Conservation (phyloP, 2,329 filamentous ascomycete species). For the Apiospora sp. region DNA sequence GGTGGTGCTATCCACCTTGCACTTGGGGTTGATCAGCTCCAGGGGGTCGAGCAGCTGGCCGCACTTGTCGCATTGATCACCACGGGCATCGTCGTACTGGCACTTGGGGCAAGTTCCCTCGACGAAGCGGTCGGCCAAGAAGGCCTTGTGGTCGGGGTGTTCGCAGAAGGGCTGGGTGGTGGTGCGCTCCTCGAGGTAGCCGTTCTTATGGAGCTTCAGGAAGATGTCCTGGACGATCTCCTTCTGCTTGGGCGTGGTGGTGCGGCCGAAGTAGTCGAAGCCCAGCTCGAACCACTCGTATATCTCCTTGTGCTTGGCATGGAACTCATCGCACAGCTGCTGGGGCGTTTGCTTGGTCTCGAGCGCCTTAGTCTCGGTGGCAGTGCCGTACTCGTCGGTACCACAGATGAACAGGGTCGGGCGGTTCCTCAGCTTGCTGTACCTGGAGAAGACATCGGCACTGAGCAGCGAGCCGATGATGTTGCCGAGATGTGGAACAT, state of each 20-base stretch:
- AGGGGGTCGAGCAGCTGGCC: constrained; percentile 46
- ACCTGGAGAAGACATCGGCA: constrained; percentile 86
- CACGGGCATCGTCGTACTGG: constrained; percentile 69
- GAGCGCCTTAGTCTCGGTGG: constrained; percentile 93
- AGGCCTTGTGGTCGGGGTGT: constrained; percentile 66
- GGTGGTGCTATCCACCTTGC: constrained; percentile 87
- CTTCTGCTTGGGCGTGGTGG: constrained; percentile 87
- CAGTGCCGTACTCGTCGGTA: constrained; percentile 94
- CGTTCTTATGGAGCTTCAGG: constrained; percentile 84
- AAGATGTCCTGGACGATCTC: constrained; percentile 95
- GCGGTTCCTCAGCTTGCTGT: constrained; percentile 79
- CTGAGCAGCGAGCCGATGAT: constrained; percentile 87
- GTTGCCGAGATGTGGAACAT: constrained; percentile 86
- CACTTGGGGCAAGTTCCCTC: constrained; percentile 82
- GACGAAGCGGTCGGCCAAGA: constrained; percentile 86
- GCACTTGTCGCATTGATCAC: constrained; percentile 45
- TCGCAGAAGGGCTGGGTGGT: constrained; percentile 93
- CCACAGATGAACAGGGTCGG: constrained; percentile 88
- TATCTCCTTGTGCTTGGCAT: constrained; percentile 86
- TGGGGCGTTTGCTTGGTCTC: constrained; percentile 85
- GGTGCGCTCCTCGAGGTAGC: constrained; percentile 84
- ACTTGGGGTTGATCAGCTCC: constrained; percentile 80
- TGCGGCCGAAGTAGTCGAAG: constrained; percentile 95
- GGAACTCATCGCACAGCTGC: constrained; percentile 91
- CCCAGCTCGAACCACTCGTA: constrained; percentile 97